Evolutionary conservation across 345 rosid species (phyloP).

Genomic region (Dimocarpus longan): DNA sequence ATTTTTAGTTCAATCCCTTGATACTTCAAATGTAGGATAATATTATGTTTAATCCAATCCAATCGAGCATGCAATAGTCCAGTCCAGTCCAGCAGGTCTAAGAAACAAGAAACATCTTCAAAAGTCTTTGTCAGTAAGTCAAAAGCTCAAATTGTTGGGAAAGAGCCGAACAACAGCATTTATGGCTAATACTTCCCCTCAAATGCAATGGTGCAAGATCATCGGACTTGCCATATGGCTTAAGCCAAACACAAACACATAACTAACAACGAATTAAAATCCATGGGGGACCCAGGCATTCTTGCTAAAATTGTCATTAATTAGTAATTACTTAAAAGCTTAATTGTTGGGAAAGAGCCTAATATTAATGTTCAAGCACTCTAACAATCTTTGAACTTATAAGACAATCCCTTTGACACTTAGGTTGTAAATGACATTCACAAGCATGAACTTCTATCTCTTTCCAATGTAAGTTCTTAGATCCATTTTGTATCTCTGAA

Average conservation of each 20-base stretch:
- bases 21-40: not conserved
- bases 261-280: too few species aligned
- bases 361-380: not conserved
- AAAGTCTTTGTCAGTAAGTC: too few species aligned
- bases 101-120: too few species aligned
- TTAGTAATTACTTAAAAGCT: not conserved
- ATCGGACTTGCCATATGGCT: not conserved
- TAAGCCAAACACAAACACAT: not conserved
- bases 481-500: not conserved
- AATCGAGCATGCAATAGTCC: not conserved
- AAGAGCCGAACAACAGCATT: not conserved
- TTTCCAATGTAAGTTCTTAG: not conserved
- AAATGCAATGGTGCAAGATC: not conserved
- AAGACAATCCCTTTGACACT: not conserved
- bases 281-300: not conserved
- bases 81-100: not conserved
- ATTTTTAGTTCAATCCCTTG: not conserved
- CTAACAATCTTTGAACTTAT: not conserved
- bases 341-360: not conserved
- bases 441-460: not conserved
- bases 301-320: not conserved
- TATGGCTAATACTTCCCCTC: not conserved
- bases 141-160: not conserved
- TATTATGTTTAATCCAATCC: not conserved
- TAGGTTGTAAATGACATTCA: not conserved